A percentile compares a stretch with the other conserved stretches of the same genome.
Evolutionary conservation across 495 filamentous ascomycete genomes (phyloP).

Genomic region (Tuber magnatum): DNA sequence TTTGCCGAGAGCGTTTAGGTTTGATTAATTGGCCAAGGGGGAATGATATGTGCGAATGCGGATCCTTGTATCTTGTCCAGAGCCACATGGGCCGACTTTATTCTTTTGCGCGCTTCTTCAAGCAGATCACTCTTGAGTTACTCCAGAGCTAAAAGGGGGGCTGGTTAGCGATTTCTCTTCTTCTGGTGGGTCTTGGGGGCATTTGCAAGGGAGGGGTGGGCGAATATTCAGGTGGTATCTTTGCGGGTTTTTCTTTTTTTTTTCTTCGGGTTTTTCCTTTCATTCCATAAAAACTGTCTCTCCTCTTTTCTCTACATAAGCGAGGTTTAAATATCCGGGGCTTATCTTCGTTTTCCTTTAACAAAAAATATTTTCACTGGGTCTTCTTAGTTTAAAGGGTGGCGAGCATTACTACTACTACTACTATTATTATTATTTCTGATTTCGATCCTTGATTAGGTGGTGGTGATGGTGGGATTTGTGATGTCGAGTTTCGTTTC

Average conservation of each 20-base stretch:
- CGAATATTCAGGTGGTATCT: neutral
- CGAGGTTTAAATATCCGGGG: conserved; percentile 1
- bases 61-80: neutral
- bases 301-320: neutral
- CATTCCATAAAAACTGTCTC: neutral
- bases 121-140: neutral
- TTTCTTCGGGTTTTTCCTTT: neutral
- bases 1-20: conserved; percentile 1
- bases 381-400: neutral
- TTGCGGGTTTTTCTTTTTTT: neutral
- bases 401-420: neutral
- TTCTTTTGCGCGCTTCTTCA: neutral
- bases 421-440: conserved; percentile 5
- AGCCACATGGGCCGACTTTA: neutral
- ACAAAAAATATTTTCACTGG: neutral
- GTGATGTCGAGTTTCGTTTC: neutral
- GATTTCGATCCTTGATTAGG: neutral
- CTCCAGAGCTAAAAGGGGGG: neutral
- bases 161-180: neutral
- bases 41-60: neutral
- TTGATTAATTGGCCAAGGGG: neutral
- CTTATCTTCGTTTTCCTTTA: neutral
- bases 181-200: neutral
- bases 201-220: neutral
- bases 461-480: neutral